Percentiles rank a stretch among this genome's conserved stretches.
Conservation (phyloP, 495 filamentous ascomycete genomes). For the Hypoxylon trugodes region DNA sequence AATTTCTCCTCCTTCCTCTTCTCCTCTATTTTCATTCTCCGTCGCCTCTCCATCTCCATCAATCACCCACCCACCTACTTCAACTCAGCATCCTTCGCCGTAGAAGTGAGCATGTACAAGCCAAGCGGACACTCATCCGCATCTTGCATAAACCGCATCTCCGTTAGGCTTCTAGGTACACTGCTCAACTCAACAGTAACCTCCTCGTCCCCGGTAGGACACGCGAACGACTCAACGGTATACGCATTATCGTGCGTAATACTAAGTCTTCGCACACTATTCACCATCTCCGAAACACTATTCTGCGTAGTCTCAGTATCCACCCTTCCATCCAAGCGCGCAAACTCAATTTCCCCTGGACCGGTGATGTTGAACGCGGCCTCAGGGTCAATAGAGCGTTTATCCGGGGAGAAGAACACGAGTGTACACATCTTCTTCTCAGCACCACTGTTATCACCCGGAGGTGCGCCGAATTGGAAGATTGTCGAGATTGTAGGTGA, state of each 20-base stretch:
- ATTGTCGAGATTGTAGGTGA: slow-evolving; percentile 63
- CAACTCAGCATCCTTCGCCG: slow-evolving; percentile 10
- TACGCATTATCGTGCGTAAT: slow-evolving; percentile 66
- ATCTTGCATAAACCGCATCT: slow-evolving; percentile 72
- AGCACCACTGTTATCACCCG: slow-evolving; percentile 54
- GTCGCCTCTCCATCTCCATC: background rate
- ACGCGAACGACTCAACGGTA: slow-evolving; percentile 62
- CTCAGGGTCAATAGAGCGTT: slow-evolving; percentile 54
- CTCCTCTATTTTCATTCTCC: background rate
- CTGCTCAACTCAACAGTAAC: slow-evolving; percentile 62
- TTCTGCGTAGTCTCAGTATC: slow-evolving; percentile 60
- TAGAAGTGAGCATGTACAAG: slow-evolving; percentile 62
- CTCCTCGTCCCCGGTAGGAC: slow-evolving; percentile 61
- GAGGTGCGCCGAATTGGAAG: slow-evolving; percentile 76
- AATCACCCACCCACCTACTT: background rate
- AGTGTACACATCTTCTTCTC: slow-evolving; percentile 70
- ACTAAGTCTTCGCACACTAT: slow-evolving; percentile 57
- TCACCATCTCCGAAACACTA: slow-evolving; percentile 55
- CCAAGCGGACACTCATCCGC: slow-evolving; percentile 69
- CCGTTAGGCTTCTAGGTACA: slow-evolving; percentile 52
- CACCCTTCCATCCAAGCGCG: slow-evolving; percentile 49
- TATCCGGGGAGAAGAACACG: slow-evolving; percentile 71
- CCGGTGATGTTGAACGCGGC: slow-evolving; percentile 68
- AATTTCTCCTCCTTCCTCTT: slow-evolving; percentile 2
- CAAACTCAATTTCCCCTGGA: slow-evolving; percentile 64